Base-by-base conservation (phyloP, 768 basidiomycete species). In the Suillus subluteus region DNA sequence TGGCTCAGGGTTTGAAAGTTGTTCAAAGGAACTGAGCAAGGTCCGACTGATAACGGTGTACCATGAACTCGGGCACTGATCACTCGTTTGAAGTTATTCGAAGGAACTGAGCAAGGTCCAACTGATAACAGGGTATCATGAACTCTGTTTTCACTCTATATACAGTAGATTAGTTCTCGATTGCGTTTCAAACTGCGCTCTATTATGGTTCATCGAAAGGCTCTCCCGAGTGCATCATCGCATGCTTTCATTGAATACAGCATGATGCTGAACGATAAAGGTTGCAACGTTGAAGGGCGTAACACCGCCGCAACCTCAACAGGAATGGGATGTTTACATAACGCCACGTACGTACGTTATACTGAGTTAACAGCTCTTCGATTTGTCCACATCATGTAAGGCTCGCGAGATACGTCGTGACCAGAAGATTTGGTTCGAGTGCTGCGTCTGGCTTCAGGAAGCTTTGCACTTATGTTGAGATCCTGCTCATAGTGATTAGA, bases 341-440 rank as follows among this genome's bases (percentile, higher is more conserved):
- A 40, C n/a, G 13, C 21, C 15, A 52, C 21, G 21, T 63, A 63
- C 32, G n/a, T 52, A 63, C 26, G 11, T 43, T 61, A 76, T 52
- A 76, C 72, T 35, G 78, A 70, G 70, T 81, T 85, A 16, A 81
- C 81, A 56, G 92, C 91, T 75, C 88, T 85, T 71, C 91, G 90
- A 74, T 95, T 95, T 66, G 88, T 87, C 94, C 94, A 95, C 78
- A 83, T 80, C 92, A 95, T 94, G 75, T 95, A 95, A 30, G 92
- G 89, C 74, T 94, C 92, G 72, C 92, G 86, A 40, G 83, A 80
- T 67, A 92, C 81, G 73, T 92, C 90, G 63, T 87, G 81, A 46
- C 84, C 87, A 40, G 82, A 78, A 37, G 82, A 79, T 73, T 90
- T 90, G 6, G 85, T 86, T 54, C 92, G 88, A 26, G 88, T 84